Percentiles rank a stretch among this genome's conserved stretches.
Conservation (phyloP, 805 yeast species). For the Millerozyma acaciae region DNA sequence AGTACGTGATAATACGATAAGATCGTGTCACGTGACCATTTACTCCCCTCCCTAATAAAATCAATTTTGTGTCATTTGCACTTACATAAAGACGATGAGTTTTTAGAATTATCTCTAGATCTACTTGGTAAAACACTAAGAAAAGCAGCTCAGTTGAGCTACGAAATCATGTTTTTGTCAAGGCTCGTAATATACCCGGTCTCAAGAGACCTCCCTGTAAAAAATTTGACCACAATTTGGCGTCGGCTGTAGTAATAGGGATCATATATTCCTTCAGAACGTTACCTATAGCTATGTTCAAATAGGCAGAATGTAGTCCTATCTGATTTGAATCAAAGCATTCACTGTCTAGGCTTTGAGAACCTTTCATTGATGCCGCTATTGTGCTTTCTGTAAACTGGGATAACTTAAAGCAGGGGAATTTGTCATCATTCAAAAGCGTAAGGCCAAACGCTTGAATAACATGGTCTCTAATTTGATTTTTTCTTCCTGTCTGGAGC, state of each 20-base stretch:
- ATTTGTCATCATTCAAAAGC: slow-evolving; percentile 21
- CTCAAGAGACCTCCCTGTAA: not conserved
- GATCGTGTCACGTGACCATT: not conserved
- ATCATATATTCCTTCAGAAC: slow-evolving; percentile 3
- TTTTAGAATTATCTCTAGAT: too few species aligned
- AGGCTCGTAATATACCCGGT: too few species aligned
- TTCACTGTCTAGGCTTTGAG: slow-evolving; percentile 12
- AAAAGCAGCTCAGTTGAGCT: too few species aligned
- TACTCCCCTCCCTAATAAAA: too few species aligned
- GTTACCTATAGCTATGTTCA: slow-evolving; percentile 1
- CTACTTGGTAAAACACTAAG: too few species aligned
- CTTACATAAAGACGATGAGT: too few species aligned
- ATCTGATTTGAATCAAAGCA: slow-evolving; percentile 18
- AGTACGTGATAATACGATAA: slow-evolving; percentile 2
- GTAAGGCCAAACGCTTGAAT: slow-evolving; percentile 15
- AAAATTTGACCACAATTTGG: slow-evolving; percentile 13
- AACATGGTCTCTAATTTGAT: slow-evolving; percentile 23
- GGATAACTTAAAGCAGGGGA: slow-evolving; percentile 13
- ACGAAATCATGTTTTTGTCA: too few species aligned
- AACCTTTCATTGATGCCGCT: too few species aligned
- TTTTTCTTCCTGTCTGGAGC: slow-evolving; percentile 21
- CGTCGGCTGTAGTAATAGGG: slow-evolving; percentile 6
- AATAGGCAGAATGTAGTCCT: slow-evolving; percentile 19
- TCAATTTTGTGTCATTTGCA: too few species aligned
- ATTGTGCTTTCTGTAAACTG: too few species aligned